A percentile compares a stretch with the other conserved stretches of the same genome.
Evolutionary conservation across 805 yeast species (phyloP).

Genomic region (Saturnispora saitoi): DNA sequence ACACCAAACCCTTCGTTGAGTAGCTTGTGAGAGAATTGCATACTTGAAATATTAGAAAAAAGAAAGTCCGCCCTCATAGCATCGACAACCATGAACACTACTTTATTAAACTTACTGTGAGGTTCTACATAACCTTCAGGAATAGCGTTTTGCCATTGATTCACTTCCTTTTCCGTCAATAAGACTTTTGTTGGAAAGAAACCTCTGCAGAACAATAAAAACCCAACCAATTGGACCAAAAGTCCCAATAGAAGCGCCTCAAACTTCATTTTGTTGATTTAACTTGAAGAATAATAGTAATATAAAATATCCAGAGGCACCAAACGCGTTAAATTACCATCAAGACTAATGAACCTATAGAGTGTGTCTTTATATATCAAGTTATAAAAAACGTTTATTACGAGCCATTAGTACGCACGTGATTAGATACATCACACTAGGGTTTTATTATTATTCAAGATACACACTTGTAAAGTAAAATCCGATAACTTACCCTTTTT

Average conservation of each 20-base stretch:
- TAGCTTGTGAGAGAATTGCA: conserved; percentile 58
- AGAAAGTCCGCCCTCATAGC: conserved; percentile 88
- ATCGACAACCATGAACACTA: conserved; percentile 82
- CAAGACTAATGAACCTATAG: background rate
- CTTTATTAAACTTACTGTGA: conserved; percentile 47
- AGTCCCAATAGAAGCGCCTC: conserved; percentile 11
- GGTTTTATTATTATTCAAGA: too few species aligned
- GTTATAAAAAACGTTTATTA: too few species aligned
- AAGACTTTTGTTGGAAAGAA: conserved; percentile 88
- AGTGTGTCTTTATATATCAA: background rate
- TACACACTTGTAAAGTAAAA: background rate
- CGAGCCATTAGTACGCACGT: too few species aligned
- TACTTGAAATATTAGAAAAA: conserved; percentile 55
- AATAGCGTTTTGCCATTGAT: conserved; percentile 27
- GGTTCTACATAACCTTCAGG: conserved; percentile 24
- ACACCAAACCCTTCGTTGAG: conserved; percentile 61
- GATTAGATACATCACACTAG: too few species aligned
- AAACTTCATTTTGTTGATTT: conserved; percentile 10
- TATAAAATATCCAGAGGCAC: background rate
- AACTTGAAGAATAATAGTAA: background rate
- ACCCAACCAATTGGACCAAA: conserved; percentile 40
- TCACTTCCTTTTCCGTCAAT: conserved; percentile 48
- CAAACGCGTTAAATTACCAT: background rate
- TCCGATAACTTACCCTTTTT: background rate
- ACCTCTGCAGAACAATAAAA: conserved; percentile 63